Evolutionary conservation across 371 early-diverging fungal genomes (phyloP), one percentile per base, ranked within the genome.

Genomic region (Nematocida displodere): DNA sequence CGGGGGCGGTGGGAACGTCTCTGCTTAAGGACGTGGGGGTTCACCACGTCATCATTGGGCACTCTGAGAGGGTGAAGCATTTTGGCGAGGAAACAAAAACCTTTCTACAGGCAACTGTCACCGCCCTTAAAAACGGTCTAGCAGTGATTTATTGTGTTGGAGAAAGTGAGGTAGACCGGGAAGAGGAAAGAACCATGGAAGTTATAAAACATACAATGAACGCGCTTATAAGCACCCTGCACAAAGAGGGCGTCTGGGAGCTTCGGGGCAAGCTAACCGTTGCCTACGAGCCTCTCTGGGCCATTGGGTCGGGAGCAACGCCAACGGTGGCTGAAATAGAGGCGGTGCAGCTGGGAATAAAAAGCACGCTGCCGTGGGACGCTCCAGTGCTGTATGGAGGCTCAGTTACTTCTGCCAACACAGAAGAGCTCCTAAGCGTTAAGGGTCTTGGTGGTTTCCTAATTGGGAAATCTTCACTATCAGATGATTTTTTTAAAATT

Each of bases 201-300:
- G 91, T 95, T 44, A 88, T 94, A 63, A 87, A 89, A 84, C 86
- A 89, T 53, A 95, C 96, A 86, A 86, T 97, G 71, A n/a, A 42
- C 13, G 44, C 44, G n/a, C n/a, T 42, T 13, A 13, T n/a, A 13
- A 13, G 13, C 11, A 20, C 29, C 20, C 44, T 48, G 22, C 33
- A 75, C 28, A 28, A 54, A 33, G 11, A 22, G 13, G 15, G 22
- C 36, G 11, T 56, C 2, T 36, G 54, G 22, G 34, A 13, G 3
- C 22, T 65, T 3, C 36, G 8, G 20, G 56, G 26, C 7, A 17
- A 29, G 26, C 20, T 76, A 7, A 28, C 4, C 8, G 86, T 99
- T 84, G 99, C 99, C 78, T 99, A 99, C 83, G 99, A 99, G 86
- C 99, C 99, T 62, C 94, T 96, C 58, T 99, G 97, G 97, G 97